Evolutionary conservation across 1,284 basidiomycete species (phyloP).

Genomic region (Leccinum pallidistipes): DNA sequence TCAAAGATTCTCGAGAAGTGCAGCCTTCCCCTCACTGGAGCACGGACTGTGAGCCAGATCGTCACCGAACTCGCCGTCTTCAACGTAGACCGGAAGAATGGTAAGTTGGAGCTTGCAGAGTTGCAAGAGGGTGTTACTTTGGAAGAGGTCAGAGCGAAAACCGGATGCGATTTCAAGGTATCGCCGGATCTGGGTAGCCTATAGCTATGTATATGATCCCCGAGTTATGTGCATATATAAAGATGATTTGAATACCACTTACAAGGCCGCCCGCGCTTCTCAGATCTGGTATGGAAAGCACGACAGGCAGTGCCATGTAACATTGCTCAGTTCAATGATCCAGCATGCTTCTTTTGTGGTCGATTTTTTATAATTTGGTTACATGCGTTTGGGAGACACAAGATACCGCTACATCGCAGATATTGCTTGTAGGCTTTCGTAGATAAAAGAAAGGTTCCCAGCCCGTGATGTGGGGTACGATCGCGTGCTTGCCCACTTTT

Average conservation of each 20-base stretch:
- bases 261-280: not conserved
- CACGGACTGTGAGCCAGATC: slow-evolving; percentile 83
- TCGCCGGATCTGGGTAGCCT: slow-evolving; percentile 41
- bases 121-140: slow-evolving; percentile 81
- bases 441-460: too few species aligned
- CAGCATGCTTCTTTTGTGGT: too few species aligned
- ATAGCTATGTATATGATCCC: slow-evolving; percentile 16
- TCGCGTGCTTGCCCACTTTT: too few species aligned
- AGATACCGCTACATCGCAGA: too few species aligned
- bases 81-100: slow-evolving; percentile 76
- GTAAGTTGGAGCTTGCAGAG: slow-evolving; percentile 78
- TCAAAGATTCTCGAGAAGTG: slow-evolving; percentile 88
- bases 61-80: slow-evolving; percentile 94
- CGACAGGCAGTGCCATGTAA: too few species aligned
- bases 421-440: too few species aligned
- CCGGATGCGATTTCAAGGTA: slow-evolving; percentile 75
- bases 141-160: slow-evolving; percentile 85
- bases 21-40: slow-evolving; percentile 85
- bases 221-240: slow-evolving; percentile 3
- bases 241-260: not conserved
- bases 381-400: too few species aligned
- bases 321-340: too few species aligned
- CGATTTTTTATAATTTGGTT: too few species aligned
- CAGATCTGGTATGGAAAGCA: too few species aligned
- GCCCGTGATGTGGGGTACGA: too few species aligned